Evolutionary conservation across 1,284 basidiomycete genomes (phyloP), one percentile per base, ranked within the genome.

Genomic region (Ceratobasidium sp.): DNA sequence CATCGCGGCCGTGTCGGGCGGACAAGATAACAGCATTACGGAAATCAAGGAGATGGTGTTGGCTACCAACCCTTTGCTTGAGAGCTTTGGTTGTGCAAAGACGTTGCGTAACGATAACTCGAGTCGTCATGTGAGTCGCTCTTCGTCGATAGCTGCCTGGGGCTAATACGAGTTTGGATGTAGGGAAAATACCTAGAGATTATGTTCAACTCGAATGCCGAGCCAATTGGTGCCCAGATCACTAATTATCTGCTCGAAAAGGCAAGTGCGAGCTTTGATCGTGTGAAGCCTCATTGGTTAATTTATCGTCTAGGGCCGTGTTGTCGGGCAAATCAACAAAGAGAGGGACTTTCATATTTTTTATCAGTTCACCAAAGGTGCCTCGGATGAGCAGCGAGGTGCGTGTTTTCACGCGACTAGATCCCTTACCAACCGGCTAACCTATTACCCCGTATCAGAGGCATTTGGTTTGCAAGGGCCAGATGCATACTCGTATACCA

Each of bases 41-140:
- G 91, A 95, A 78, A 96, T 99, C 79, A 98, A 99, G 83, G 96
- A 99, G 77, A 99, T 99, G 97, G 97, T 99, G n/a, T 83, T 99
- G 47, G 97, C 97, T 8, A 99, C 97, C 17, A 99, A 99, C 78
- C 97, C 97, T 25, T 80, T 99, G 45, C 83, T 99, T 72, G 97
- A 99, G 80, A 96, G 93, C 80, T 99, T 99, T 74, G 97, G 97
- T 27, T 99, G 97, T 80, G 97, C 97, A 29, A 99, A 99, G 83
- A 99, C 97, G 17, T 84, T 99, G 72, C 87, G 97, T 69, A 99
- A 99, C 79, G 98, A 99, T 81, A 99, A 99, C 79, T 96, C 94
- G 6, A 96, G 93, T 86, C 90, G 97, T 73, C 97, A 99, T 85
- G 93, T 95, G 78, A 77, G 93, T 82, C 22, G 12, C 25, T 20